Conservation (phyloP, 2,329 filamentous ascomycete genomes). For the Clarireedia sp. region DNA sequence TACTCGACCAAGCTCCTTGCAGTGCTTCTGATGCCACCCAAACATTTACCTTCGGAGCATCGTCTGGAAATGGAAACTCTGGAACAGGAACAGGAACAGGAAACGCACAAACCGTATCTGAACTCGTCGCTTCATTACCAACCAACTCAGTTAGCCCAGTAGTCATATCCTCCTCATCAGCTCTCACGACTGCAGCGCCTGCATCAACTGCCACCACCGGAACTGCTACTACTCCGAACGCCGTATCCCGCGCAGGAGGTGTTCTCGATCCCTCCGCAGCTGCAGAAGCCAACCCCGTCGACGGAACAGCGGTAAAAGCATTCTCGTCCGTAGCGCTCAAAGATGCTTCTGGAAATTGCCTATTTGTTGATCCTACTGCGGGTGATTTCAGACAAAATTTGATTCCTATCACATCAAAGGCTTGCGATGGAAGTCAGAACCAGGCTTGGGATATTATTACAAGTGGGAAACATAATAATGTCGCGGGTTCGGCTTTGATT, state of each 20-base stretch:
- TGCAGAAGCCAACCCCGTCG: slow-evolving; percentile 36
- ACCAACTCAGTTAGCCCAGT: background rate
- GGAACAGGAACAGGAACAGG: background rate
- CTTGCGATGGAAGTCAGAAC: background rate
- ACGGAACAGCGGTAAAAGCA: slow-evolving; percentile 35
- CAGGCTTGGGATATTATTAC: background rate
- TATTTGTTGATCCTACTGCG: slow-evolving; percentile 36
- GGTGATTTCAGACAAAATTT: slow-evolving; percentile 39
- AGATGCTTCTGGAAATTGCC: slow-evolving; percentile 35
- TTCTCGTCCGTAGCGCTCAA: slow-evolving; percentile 35
- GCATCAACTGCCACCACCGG: background rate
- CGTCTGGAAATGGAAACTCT: background rate
- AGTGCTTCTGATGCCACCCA: slow-evolving; percentile 33
- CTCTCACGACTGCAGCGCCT: background rate
- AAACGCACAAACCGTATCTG: background rate
- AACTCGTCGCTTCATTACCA: background rate
- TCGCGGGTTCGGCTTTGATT: slow-evolving; percentile 37
- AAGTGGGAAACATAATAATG: slow-evolving; percentile 38
- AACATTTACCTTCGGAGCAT: slow-evolving; percentile 31
- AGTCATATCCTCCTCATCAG: background rate
- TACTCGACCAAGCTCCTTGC: slow-evolving; percentile 37
- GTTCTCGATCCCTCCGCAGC: slow-evolving; percentile 14
- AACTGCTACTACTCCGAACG: background rate
- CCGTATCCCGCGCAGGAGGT: slow-evolving; percentile 2
- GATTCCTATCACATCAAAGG: slow-evolving; percentile 35